These are phyloP conservation scores for Fusarium annulatum DNA, from an alignment of 2,329 filamentous ascomycete species.

Conservation along the genomic window DNA sequence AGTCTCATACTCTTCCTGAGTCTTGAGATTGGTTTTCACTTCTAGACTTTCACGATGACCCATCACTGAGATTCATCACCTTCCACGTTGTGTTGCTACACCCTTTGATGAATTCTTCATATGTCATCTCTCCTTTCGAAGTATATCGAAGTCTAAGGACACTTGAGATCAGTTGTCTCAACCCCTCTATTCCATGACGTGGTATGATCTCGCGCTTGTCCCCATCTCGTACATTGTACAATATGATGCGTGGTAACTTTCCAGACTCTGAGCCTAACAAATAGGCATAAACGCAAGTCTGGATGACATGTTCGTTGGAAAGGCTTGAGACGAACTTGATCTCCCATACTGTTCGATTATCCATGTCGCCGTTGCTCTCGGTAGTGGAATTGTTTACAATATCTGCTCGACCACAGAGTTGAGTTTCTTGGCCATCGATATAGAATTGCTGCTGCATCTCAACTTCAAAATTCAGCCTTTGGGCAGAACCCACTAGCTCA, in stretches of 20 bases:
- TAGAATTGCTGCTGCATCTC: neutral
- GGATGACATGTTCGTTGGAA: conserved; percentile 42
- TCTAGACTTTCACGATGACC: neutral
- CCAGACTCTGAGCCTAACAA: conserved; percentile 15
- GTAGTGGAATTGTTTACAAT: conserved; percentile 3
- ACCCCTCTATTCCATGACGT: neutral
- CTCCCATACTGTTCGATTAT: conserved; percentile 41
- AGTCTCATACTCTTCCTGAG: neutral
- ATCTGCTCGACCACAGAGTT: conserved; percentile 25
- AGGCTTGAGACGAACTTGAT: conserved; percentile 47
- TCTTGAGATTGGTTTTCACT: neutral
- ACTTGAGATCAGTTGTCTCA: conserved; percentile 24
- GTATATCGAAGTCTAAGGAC: conserved; percentile 38
- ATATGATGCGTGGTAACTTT: conserved; percentile 29
- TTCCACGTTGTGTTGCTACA: conserved; percentile 10
- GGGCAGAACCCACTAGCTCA: conserved; percentile 11
- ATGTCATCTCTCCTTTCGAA: neutral
- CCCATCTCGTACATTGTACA: conserved; percentile 46
- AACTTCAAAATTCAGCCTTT: conserved; percentile 17
- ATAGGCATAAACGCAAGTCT: conserved; percentile 44
- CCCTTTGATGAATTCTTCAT: conserved; percentile 28
- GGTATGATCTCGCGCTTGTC: conserved; percentile 40
- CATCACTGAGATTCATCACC: neutral
- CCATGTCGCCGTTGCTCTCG: neutral
- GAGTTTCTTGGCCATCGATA: neutral